Evolutionary conservation across 805 yeast species (phyloP), one percentile per base, ranked within the genome.

Genomic region (Hemisphaericaspora nanyangensis): DNA sequence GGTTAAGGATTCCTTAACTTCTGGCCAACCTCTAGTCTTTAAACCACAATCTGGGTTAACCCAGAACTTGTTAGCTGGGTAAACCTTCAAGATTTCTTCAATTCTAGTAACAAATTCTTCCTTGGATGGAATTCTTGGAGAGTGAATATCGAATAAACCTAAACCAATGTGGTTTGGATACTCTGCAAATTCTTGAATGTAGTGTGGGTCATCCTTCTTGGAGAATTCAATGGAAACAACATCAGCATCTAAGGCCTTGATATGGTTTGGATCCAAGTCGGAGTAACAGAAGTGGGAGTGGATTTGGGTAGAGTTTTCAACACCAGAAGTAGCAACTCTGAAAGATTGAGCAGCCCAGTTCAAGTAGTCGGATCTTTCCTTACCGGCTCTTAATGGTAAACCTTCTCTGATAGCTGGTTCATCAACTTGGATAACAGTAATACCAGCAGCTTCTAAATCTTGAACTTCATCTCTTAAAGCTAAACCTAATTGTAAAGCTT

Each of bases 261-360:
- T 93, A 75, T 91, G 97, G 82, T 86, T 86, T 65, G 98, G 98
- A 79, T 93, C 98, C 72, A 93, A 82, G 74, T 93, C 99, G 47
- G 99, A 93, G 90, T 93, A 93, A 79, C 99, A 93, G 95, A 93
- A 93, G 77, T 93, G 99, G 48, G 98, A 91, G 84, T 93, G 99
- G 72, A 93, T 89, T 78, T 93, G 99, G 58, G 99, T 93, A 53
- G 79, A 68, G 79, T 93, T 84, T 62, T 78, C 78, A 54, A 93
- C 99, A 76, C 96, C 98, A 51, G 97, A 90, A 54, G 98, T 93
- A 62, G 99, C 96, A 58, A 93, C 91, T 80, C 98, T 87, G 93
- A 93, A 93, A 56, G 97, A 88, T 76, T 90, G 95, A 62, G 97
- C 98, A 66, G 99, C 98, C 97, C 97, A 93, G 71, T 83, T 70